Evolutionary conservation across 306 rosid species (phyloP), one percentile per base, ranked within the genome.

Genomic region (apple (Malus domestica)): DNA sequence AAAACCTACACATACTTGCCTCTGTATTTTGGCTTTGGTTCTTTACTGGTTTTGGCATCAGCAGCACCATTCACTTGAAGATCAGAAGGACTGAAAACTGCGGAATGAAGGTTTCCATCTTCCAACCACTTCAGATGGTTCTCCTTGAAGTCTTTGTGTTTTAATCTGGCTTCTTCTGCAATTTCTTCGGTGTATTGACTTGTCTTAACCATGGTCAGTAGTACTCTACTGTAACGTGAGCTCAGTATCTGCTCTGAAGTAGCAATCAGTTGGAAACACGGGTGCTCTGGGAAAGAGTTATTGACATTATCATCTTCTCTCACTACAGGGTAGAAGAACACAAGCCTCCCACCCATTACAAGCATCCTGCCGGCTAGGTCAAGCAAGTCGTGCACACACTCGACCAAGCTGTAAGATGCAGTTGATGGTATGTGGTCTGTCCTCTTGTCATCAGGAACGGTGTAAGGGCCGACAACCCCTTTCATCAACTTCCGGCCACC

Each of bases 91-190:
- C 91, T 90, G 70, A 95, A 89, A 84, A 95, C 92, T 23, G 92
- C 96, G 79, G 98, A 89, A 82, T 92, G 98, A 81, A 95, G 98
- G 81, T 95, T 95, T 77, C 98, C 98, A 23, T 95, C 97, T 79
- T 90, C 93, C 80, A 92, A 81, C 97, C 98, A 95, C 80, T 90
- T 95, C 7, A 90, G 59, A 82, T 95, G 98, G 86, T 95, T 95
- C 82, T 90, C 97, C 84, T 80, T 86, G 82, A 95, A 95, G 30
- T 95, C 97, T 1, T 68, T 32, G 76, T 95, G 98, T 69, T 83
- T 85, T 54, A 84, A 8, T 78, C 85, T 83, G 68, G 97, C 97
- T 45, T 87, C 91, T 85, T 86, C 89, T 1, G 90, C 90, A 68
- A 95, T 80, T 86, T 95, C 96, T 80, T 79, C 85, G 1, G 96